Evolutionary conservation across 495 filamentous ascomycete genomes (phyloP), one percentile per base, ranked within the genome.

Genomic region (Xylaria telfairii): DNA sequence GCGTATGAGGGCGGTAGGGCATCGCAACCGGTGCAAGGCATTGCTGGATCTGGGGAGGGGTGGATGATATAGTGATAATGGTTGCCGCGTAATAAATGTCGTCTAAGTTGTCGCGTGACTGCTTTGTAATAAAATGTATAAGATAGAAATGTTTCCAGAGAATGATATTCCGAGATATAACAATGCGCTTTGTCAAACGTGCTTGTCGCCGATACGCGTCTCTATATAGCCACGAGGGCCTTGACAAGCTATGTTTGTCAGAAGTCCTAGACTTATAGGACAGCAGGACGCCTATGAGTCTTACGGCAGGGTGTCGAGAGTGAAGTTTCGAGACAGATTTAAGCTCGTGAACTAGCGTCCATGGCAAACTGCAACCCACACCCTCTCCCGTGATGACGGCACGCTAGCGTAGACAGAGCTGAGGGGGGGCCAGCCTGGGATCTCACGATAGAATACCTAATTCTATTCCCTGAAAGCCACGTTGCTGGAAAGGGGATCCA

Each of bases 1-100:
- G 68, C 68, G 24, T 57, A 70, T 2, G 68, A 34, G n/a, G 68
- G 68, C 53, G 68, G 68, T 15, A 70, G 44, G 37, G 49, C 68
- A 34, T 70, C 60, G 34, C 60, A 70, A 15, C 59, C 60, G n/a
- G 6, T 64, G 60, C 60, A 65, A 44, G 60, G 46, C 68, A 70
- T 70, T 49, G 39, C 34, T 26, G 34, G 9, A 28, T 46, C 7
- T 24, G 13, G 1, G 21, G 46, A n/a, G 13, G 39, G 46, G 30
- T 4, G 39, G 32, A 39, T 7, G 9, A 12, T 9, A 42, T 17
- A 42, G 44, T n/a, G n/a, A 46, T 34, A 51, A 34, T n/a, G n/a
- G n/a, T n/a, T n/a, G n/a, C n/a, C n/a, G n/a, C n/a, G n/a, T n/a
- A n/a, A n/a, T n/a, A n/a, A n/a, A n/a, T n/a, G n/a, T n/a, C n/a